Percentiles rank a stretch among this genome's conserved stretches.
Evolutionary conservation across 2,329 filamentous ascomycete genomes (phyloP).

Genomic region (Pseudopithomyces maydicus): DNA sequence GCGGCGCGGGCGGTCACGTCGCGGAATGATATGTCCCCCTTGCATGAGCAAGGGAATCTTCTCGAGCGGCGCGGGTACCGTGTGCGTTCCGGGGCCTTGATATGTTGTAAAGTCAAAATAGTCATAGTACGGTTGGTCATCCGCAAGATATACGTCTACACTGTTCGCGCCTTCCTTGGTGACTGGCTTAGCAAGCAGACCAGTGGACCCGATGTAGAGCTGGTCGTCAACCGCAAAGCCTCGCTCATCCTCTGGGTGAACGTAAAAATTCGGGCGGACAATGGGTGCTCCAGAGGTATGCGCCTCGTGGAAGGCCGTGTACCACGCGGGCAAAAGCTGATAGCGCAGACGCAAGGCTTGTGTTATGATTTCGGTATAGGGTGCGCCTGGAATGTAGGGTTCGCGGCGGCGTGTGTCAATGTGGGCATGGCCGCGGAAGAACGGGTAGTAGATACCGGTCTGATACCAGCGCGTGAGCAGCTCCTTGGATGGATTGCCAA

Average conservation of each 20-base stretch:
- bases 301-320: constrained; percentile 93
- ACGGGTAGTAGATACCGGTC: constrained; percentile 94
- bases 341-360: constrained; percentile 88
- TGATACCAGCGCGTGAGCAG: constrained; percentile 96
- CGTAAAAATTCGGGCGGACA: constrained; percentile 89
- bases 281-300: constrained; percentile 84
- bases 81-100: constrained; percentile 73
- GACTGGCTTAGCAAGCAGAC: constrained; percentile 90
- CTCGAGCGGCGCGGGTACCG: constrained; percentile 77
- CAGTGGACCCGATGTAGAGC: constrained; percentile 86
- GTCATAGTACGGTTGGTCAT: constrained; percentile 89
- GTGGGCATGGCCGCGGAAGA: constrained; percentile 96
- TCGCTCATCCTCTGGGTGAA: constrained; percentile 81
- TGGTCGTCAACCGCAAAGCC: constrained; percentile 94
- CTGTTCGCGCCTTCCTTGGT: constrained; percentile 75
- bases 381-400: constrained; percentile 85
- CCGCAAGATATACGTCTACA: constrained; percentile 83
- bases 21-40: constrained; percentile 88
- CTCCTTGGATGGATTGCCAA: constrained; percentile 93
- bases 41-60: constrained; percentile 90
- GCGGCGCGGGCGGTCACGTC: constrained; percentile 84
- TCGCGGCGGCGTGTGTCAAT: constrained; percentile 94
- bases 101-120: constrained; percentile 88
- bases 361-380: constrained; percentile 84
- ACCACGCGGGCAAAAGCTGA: constrained; percentile 88